Evolutionary conservation across 306 rosid species (phyloP).

Genomic region (Lathyrus sativus): DNA sequence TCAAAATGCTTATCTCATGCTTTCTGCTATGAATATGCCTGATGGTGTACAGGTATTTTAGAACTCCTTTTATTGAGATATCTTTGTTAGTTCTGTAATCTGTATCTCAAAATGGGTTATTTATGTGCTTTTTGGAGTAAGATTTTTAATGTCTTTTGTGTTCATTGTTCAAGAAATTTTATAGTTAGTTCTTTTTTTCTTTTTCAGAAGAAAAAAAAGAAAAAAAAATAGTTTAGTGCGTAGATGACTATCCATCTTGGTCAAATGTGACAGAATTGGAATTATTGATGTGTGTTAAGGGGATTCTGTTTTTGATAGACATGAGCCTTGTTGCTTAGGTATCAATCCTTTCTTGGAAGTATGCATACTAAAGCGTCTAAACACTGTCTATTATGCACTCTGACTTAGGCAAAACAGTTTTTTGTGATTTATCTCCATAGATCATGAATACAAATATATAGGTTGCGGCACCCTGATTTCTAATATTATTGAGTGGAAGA

Average conservation of each 20-base stretch:
- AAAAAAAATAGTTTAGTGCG: background rate
- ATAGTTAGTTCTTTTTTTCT: background rate
- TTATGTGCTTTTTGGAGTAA: background rate
- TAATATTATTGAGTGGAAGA: background rate
- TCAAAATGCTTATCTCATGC: conserved; percentile 87
- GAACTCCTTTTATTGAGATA: background rate
- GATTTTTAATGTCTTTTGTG: background rate
- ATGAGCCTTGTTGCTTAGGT: no score
- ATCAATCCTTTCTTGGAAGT: no score
- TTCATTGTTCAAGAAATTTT: background rate
- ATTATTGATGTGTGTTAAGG: background rate
- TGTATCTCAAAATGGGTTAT: background rate
- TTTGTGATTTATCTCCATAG: no score
- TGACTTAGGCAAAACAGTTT: no score
- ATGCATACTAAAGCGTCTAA: no score
- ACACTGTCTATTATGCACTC: no score
- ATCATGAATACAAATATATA: no score
- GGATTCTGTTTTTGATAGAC: no score
- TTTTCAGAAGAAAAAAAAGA: background rate
- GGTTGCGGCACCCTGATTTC: no score
- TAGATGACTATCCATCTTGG: background rate
- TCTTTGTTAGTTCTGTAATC: background rate
- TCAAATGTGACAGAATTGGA: background rate
- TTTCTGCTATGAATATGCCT: conserved; percentile 92
- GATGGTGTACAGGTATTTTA: conserved; percentile 88